Conservation (phyloP, 331 rosid species). For the Quercus tomentella region DNA sequence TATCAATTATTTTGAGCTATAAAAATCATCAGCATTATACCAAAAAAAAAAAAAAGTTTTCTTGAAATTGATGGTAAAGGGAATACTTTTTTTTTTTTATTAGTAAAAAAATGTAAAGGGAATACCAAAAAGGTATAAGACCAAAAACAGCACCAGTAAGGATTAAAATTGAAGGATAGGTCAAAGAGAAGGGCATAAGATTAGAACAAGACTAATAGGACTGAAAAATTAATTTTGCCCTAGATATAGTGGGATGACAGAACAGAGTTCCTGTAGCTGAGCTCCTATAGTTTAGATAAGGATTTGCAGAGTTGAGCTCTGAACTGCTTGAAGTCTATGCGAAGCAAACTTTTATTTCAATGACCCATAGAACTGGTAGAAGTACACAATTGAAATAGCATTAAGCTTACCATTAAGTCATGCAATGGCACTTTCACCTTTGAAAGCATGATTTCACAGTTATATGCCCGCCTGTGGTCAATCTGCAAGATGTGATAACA, state of each 20-base stretch:
- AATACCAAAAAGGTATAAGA: background rate
- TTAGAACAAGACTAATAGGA: background rate
- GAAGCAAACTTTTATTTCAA: background rate
- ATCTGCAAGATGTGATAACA: conserved; percentile 46
- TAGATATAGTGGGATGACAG: background rate
- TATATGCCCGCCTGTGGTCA: conserved; percentile 92
- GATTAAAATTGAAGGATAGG: background rate
- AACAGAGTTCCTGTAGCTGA: background rate
- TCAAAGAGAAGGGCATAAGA: background rate
- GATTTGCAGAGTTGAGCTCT: background rate
- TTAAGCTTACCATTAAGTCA: conserved; percentile 73
- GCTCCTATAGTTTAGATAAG: background rate
- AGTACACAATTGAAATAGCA: conserved; percentile 9
- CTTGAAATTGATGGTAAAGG: background rate
- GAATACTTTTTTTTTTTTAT: background rate
- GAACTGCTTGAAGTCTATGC: background rate
- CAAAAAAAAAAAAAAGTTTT: too few relatives aligned
- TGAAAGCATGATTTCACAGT: conserved; percentile 98
- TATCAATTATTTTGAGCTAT: too few relatives aligned
- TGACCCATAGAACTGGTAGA: background rate
- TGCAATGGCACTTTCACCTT: conserved; percentile 83
- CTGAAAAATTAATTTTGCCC: background rate
- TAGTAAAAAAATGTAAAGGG: too few relatives aligned
- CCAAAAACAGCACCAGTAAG: background rate
- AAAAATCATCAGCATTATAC: too few relatives aligned